Evolutionary conservation across 441 rosid genomes (phyloP).

Genomic region (Croton laevigatus): DNA sequence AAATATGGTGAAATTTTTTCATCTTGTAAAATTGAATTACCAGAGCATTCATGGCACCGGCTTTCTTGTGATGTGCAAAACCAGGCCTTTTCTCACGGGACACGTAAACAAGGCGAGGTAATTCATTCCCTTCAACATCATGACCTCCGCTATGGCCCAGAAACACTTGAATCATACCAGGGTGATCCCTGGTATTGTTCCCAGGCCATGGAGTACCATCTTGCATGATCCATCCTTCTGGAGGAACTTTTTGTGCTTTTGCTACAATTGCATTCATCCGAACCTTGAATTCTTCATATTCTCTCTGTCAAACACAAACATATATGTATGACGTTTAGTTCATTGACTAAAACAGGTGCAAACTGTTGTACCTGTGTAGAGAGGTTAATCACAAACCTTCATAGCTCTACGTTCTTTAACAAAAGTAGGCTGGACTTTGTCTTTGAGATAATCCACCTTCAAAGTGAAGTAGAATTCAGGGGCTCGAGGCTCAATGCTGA

Average conservation of each 20-base stretch:
- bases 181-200: slow-evolving; percentile 91
- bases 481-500: slow-evolving; percentile 50
- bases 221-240: slow-evolving; percentile 93
- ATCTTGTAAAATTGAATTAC: slow-evolving; percentile 30
- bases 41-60: slow-evolving; percentile 93
- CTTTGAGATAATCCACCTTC: slow-evolving; percentile 87
- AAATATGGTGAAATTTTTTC: slow-evolving; percentile 15
- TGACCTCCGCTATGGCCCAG: slow-evolving; percentile 82
- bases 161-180: slow-evolving; percentile 96
- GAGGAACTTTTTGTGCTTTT: slow-evolving; percentile 72
- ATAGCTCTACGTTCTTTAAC: slow-evolving; percentile 92
- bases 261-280: slow-evolving; percentile 88
- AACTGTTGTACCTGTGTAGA: not conserved
- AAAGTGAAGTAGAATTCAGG: slow-evolving; percentile 74
- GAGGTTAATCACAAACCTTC: slow-evolving; percentile 54
- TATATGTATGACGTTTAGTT: slow-evolving; percentile 7
- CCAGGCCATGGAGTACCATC: slow-evolving; percentile 99
- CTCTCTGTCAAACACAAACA: slow-evolving; percentile 49
- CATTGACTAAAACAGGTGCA: slow-evolving; percentile 10
- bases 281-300: slow-evolving; percentile 93
- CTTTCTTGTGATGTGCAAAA: slow-evolving; percentile 81
- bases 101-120: slow-evolving; percentile 83
- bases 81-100: slow-evolving; percentile 97
- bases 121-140: slow-evolving; percentile 82
- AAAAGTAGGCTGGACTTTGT: slow-evolving; percentile 90